Percentiles rank a stretch among this genome's conserved stretches.
Evolutionary conservation across 495 filamentous ascomycete genomes (phyloP).

Genomic region (Cenococcum geophilum): DNA sequence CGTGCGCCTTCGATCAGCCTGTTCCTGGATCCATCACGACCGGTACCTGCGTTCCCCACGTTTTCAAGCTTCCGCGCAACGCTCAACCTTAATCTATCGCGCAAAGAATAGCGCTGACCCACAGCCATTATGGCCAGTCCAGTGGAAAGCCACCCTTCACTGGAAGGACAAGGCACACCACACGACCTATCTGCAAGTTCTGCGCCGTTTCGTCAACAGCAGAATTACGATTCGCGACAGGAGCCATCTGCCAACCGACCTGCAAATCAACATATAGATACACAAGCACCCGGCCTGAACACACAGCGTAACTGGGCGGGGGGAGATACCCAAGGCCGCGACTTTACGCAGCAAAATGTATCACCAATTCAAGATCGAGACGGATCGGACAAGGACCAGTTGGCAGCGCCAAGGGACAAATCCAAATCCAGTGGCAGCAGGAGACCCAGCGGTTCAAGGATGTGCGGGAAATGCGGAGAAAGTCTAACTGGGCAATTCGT

Average conservation of each 20-base stretch:
- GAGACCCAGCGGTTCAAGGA: constrained; percentile 40
- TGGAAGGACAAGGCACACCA: constrained; percentile 23
- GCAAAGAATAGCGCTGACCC: not conserved
- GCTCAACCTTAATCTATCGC: not conserved
- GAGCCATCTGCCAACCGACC: not conserved
- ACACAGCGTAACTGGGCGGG: not conserved
- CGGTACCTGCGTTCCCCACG: not conserved
- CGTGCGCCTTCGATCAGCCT: not conserved
- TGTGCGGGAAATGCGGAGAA: constrained; percentile 85
- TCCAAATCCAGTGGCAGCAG: constrained; percentile 20
- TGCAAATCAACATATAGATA: not conserved
- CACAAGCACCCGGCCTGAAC: not conserved
- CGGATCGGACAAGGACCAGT: not conserved
- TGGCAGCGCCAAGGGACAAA: not conserved
- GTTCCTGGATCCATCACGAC: not conserved
- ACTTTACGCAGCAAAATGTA: not conserved
- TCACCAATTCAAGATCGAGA: constrained; percentile 3
- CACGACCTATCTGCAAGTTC: not conserved
- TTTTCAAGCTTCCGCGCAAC: not conserved
- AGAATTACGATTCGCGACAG: constrained; percentile 19
- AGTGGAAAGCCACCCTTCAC: constrained; percentile 31
- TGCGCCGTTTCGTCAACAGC: not conserved
- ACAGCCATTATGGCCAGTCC: constrained; percentile 26
- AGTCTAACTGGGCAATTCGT: constrained; percentile 92
- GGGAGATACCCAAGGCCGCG: not conserved